Base-by-base conservation (phyloP, 108 stramenopile genomes). In the Schizochytrium sp. region DNA sequence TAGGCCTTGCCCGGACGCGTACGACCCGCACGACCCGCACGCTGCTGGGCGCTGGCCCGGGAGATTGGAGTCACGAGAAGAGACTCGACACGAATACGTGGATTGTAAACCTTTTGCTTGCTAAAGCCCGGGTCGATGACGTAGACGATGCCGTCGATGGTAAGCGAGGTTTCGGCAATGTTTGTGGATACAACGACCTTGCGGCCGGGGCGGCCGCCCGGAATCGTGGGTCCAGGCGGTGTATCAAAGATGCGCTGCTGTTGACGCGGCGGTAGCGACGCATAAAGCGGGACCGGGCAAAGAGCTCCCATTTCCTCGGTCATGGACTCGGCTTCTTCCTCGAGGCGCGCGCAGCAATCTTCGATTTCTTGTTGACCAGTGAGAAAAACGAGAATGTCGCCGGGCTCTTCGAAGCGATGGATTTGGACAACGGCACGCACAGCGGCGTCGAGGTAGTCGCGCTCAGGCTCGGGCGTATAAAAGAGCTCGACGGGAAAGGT, bases 31-130 rank as follows among this genome's bases (percentile, higher is more conserved):
- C 98, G 97, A 90, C 97, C 97, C 59, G 95, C 90, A 45, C 97
- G 90, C 91, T 99, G 99, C 87, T 98, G 92, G 5, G 99, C 98
- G 63, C 95, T 96, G 23, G 99, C 99, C 55, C 96, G 92, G 16
- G 98, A 98, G 71, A 99, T 99, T 48, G 99, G 99, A 48, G 96
- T 96, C 3, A 99, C 98, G 89, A 99, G 93, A 58, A 99, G 93
- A 6, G 96, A 97, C 90, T 99, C 99, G 21, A 99, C 98, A 8
- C 99, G 96, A 57, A 98, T 96, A 16, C 98, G 94, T 8, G 99
- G 99, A 92, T 99, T 99, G 95, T 98, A 99, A 12, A 99, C 97
- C 94, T 99, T 99, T 93, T 99, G 99, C 92, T 99, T 99, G 58
- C 95, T 96, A 87, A 99, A 99, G 44, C 99, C 98, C 14, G 99